A percentile compares a stretch with the other conserved stretches of the same genome.
Evolutionary conservation across 768 basidiomycete species (phyloP).

Genomic region (Sarcodon sp.): DNA sequence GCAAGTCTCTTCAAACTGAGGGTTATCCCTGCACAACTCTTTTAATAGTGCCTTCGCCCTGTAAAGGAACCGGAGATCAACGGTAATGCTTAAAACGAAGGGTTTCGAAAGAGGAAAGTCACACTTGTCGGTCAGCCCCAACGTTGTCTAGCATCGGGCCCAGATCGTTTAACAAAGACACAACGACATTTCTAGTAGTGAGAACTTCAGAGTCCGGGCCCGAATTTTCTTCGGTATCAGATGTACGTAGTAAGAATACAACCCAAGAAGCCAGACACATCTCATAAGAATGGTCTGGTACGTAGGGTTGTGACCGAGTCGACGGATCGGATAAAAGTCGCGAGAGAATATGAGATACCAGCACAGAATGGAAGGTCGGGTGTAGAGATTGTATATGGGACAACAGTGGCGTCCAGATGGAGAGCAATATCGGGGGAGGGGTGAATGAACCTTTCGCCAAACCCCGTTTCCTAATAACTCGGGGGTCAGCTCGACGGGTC

Average conservation of each 20-base stretch:
- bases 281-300: slow-evolving; percentile 31
- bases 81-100: neutral
- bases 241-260: slow-evolving; percentile 38
- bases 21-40: slow-evolving; percentile 24
- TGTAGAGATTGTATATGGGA: slow-evolving; percentile 44
- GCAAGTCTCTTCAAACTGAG: slow-evolving; percentile 14
- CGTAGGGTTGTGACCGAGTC: neutral
- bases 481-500: neutral
- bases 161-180: slow-evolving; percentile 33
- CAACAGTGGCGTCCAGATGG: slow-evolving; percentile 57
- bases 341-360: slow-evolving; percentile 33
- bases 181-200: slow-evolving; percentile 19
- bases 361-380: slow-evolving; percentile 33
- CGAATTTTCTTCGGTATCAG: slow-evolving; percentile 22
- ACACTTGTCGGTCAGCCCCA: slow-evolving; percentile 21
- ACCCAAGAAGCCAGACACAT: slow-evolving; percentile 60
- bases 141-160: slow-evolving; percentile 21
- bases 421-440: slow-evolving; percentile 39
- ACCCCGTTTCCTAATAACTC: slow-evolving; percentile 38
- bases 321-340: slow-evolving; percentile 13
- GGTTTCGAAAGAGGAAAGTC: slow-evolving; percentile 4
- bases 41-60: slow-evolving; percentile 24
- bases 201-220: slow-evolving; percentile 14
- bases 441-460: slow-evolving; percentile 26
- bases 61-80: neutral